Percentiles rank a stretch among this genome's conserved stretches.
These are phyloP conservation scores for Amylocystis lapponica DNA, from an alignment of 768 basidiomycete species.

Conservation along the genomic window DNA sequence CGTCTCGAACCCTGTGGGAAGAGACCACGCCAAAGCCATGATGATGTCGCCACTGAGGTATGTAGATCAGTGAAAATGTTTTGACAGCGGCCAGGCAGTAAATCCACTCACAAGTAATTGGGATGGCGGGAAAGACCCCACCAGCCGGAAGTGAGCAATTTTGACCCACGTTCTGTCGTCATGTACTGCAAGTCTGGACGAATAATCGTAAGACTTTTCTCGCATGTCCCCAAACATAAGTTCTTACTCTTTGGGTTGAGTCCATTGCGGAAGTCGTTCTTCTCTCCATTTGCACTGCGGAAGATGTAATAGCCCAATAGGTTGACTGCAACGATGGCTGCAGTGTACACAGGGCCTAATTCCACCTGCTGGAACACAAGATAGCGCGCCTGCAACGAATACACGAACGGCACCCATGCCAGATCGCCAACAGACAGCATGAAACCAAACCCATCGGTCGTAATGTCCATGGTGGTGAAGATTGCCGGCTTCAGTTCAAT, in stretches of 20 bases:
- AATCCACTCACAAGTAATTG: conserved; percentile 65
- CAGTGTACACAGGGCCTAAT: conserved; percentile 56
- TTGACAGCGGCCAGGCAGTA: background rate
- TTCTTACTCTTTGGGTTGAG: conserved; percentile 82
- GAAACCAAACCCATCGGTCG: conserved; percentile 95
- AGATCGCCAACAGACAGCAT: conserved; percentile 95
- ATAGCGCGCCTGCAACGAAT: conserved; percentile 90
- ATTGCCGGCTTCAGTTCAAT: conserved; percentile 75
- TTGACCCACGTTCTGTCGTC: conserved; percentile 79
- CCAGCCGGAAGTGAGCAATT: conserved; percentile 93
- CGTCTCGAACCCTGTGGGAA: conserved; percentile 86
- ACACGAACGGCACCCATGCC: conserved; percentile 91
- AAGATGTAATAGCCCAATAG: conserved; percentile 87
- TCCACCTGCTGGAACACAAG: conserved; percentile 86
- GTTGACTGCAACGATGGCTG: conserved; percentile 59
- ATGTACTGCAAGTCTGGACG: conserved; percentile 67
- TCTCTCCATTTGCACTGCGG: conserved; percentile 82
- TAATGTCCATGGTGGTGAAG: conserved; percentile 96
- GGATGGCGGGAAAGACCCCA: conserved; percentile 95
- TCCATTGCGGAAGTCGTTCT: conserved; percentile 93
- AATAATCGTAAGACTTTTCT: too few species aligned
- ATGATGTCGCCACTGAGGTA: conserved; percentile 67
- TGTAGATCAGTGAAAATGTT: conserved; percentile 1
- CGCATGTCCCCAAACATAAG: too few species aligned
- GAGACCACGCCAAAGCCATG: conserved; percentile 90